Evolutionary conservation across 768 basidiomycete species (phyloP).

Genomic region (Lactifluus echinatus): DNA sequence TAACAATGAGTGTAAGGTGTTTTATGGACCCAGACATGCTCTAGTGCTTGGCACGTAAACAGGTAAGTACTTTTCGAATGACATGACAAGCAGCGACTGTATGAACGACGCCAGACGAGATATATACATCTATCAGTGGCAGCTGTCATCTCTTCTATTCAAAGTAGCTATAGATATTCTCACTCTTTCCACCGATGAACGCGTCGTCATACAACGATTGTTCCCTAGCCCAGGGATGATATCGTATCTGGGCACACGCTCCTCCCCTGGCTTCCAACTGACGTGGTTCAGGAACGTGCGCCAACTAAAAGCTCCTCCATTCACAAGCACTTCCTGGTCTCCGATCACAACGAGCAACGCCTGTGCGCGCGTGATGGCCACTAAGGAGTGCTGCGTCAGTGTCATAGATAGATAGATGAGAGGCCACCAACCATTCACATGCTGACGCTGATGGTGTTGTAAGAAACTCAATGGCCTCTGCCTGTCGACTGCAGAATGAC

Average conservation of each 20-base stretch:
- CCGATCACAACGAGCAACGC: conserved; percentile 56
- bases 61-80: too few species aligned
- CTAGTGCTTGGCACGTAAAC: too few species aligned
- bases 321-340: conserved; percentile 46
- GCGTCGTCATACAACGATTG: not conserved
- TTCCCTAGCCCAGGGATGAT: not conserved
- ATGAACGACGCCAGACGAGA: too few species aligned
- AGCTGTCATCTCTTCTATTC: too few species aligned
- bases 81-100: too few species aligned
- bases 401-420: not conserved
- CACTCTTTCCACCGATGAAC: conserved; percentile 8
- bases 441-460: conserved; percentile 28
- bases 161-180: not conserved
- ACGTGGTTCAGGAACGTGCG: conserved; percentile 51
- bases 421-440: conserved; percentile 31
- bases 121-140: too few species aligned
- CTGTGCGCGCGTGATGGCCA: conserved; percentile 59
- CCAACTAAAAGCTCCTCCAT: conserved; percentile 58
- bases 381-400: conserved; percentile 35
- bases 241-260: not conserved
- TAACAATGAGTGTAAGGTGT: too few species aligned
- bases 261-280: conserved; percentile 32
- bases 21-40: too few species aligned
- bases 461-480: conserved; percentile 29
- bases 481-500: conserved; percentile 24